Conservation (phyloP, 768 basidiomycete genomes). For the Suillus paluster region DNA sequence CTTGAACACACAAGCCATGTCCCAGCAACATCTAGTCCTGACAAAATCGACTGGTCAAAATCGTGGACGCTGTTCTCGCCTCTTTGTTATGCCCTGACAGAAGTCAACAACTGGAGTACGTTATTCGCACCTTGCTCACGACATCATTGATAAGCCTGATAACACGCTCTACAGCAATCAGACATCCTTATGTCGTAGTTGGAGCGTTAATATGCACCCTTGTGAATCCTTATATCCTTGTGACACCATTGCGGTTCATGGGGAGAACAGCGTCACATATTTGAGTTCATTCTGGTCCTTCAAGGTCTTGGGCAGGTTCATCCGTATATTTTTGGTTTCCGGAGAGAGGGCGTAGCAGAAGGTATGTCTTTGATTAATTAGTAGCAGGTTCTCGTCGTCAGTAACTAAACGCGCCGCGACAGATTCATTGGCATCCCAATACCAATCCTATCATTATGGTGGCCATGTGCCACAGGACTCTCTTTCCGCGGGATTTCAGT, state of each 20-base stretch:
- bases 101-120: constrained; percentile 7
- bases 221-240: not conserved
- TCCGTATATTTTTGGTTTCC: constrained; percentile 7
- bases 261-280: no score
- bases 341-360: constrained; percentile 4
- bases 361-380: no score
- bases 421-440: no score
- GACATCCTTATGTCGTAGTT: constrained; percentile 4
- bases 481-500: constrained; percentile 6
- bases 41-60: not conserved
- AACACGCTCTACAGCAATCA: not conserved
- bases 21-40: not conserved
- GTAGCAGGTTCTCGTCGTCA: no score
- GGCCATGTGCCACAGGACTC: constrained; percentile 10
- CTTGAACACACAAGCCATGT: not conserved
- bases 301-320: not conserved
- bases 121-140: not conserved
- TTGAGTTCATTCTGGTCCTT: not conserved
- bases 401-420: no score
- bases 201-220: not conserved
- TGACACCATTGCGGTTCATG: constrained; percentile 4
- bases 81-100: not conserved
- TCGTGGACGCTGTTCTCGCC: no score
- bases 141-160: not conserved
- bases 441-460: constrained; percentile 13